Evolutionary conservation across 371 early-diverging fungal species (phyloP), one percentile per base, ranked within the genome.

Genomic region (Cokeromyces recurvatus): DNA sequence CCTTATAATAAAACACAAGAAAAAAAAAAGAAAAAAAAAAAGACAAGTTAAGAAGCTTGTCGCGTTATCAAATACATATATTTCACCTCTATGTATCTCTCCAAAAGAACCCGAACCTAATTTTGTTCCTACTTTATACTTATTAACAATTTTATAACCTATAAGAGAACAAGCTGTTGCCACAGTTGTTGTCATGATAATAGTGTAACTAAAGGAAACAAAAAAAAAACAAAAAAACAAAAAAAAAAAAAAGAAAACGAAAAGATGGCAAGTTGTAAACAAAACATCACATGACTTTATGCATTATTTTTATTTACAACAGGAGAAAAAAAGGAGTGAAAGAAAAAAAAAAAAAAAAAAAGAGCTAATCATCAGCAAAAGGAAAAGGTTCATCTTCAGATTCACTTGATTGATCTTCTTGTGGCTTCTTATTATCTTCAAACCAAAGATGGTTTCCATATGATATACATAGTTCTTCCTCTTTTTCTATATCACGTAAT

Each of bases 71-170:
- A 11, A 29, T 29, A 8, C 27, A 12, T 32, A 24, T 48, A 23
- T 39, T 41, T 55, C 69, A 84, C 90, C 92, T 41, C 91, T 81
- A 68, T 90, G 96, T 58, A 98, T 95, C 60, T 97, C 97, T 29
- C 99, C 99, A 82, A 98, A 99, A 25, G 92, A 89, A 46, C 99
- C 99, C 24, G 90, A 84, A 38, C 97, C 96, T 63, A 99, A 92
- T 76, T 95, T 95, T 43, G 89, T 74, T 24, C 91, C 90, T 47
- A 98, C 68, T 55, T 84, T 71, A 76, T 90, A 95, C 64, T 86
- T 87, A 71, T 85, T 84, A 49, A 86, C 93, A 29, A 58, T 42
- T 53, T 40, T 48, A 31, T 48, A 48, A 20, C 54, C 59, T 22
- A 58, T 32, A 21, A 53, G 32, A 21, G 53, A 34, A 22, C 22